Conservation (phyloP, 2,329 filamentous ascomycete species). For the Cladosporium velox region DNA sequence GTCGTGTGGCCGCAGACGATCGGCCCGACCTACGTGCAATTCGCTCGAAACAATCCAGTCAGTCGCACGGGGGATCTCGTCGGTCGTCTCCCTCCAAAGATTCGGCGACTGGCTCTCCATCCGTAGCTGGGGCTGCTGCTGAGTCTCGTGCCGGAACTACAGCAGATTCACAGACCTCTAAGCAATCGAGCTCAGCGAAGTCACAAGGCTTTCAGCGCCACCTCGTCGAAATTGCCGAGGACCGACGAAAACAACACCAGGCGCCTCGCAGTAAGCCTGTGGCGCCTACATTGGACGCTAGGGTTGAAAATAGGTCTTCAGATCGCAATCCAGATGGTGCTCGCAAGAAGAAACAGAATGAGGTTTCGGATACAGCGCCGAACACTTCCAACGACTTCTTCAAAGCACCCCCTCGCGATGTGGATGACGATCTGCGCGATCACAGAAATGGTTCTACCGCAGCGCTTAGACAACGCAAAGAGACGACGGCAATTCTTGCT, state of each 20-base stretch:
- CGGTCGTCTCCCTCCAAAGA: background rate
- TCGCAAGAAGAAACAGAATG: background rate
- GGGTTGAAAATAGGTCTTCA: no score
- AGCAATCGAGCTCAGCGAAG: background rate
- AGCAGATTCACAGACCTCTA: background rate
- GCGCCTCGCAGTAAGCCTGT: background rate
- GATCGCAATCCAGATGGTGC: background rate
- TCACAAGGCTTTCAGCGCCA: background rate
- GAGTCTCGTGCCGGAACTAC: background rate
- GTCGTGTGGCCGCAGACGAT: background rate
- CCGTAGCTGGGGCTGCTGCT: background rate
- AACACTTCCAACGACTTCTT: background rate
- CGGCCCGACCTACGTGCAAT: background rate
- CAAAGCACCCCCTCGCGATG: background rate
- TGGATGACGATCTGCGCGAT: background rate
- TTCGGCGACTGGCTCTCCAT: background rate
- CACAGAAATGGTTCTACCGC: background rate
- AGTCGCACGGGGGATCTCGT: background rate
- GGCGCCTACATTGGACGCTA: background rate
- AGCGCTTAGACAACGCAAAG: background rate
- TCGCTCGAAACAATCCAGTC: background rate
- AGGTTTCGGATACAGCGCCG: background rate
- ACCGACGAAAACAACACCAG: background rate
- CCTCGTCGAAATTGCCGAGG: background rate
- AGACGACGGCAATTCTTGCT: background rate